Conservation (phyloP, 257 asterid genomes). For the Nicotiana tabacum region DNA sequence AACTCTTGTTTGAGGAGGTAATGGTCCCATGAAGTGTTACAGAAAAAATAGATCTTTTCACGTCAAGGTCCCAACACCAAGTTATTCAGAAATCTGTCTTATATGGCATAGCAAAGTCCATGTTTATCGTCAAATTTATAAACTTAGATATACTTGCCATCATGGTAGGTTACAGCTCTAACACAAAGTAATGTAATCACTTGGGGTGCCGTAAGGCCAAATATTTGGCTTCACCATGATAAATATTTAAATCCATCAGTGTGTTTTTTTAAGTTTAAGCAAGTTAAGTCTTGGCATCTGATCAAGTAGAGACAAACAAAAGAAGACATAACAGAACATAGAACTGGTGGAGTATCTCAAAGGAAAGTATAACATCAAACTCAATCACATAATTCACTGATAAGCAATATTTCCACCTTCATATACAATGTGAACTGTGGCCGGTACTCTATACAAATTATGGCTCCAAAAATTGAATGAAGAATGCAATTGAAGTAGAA, state of each 20-base stretch:
- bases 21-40: not conserved
- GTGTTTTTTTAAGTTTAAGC: not conserved
- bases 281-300: not conserved
- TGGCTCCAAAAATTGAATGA: not conserved
- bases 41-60: not conserved
- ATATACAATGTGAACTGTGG: conserved; percentile 6
- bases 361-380: not conserved
- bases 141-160: not conserved
- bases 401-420: not conserved
- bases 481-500: not conserved
- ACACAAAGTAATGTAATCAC: not conserved
- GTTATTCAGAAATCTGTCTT: not conserved
- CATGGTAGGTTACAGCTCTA: not conserved
- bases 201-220: not conserved
- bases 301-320: not conserved
- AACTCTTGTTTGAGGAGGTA: not conserved
- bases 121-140: not conserved
- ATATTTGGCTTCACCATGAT: not conserved
- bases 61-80: not conserved
- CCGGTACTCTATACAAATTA: not conserved
- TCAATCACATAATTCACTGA: not conserved
- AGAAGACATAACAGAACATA: not conserved
- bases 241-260: not conserved
- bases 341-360: not conserved
- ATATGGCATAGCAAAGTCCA: not conserved